phyloP scores from a whole-genome alignment of 345 rosid genomes.

The Eucalyptus pauciflora region DNA sequence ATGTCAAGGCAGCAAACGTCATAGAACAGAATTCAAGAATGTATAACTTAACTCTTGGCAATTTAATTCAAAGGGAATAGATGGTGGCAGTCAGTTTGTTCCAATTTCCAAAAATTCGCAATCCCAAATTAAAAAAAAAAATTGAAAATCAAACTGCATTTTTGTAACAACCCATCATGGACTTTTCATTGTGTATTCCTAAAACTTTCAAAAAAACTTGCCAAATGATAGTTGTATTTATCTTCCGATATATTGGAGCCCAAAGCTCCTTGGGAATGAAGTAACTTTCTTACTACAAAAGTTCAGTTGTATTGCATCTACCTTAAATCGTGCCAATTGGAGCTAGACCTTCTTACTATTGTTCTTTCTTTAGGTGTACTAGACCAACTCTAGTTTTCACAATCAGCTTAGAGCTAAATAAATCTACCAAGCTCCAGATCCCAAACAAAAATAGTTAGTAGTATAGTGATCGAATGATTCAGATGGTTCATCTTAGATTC shows the following conservation, averaged over 20 bases:
- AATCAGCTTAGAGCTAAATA: conserved; percentile 75
- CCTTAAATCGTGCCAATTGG: background rate
- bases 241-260: rapidly evolving
- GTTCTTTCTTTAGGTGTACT: conserved; percentile 80
- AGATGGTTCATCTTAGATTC: background rate
- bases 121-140: background rate
- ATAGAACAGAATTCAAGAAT: no score
- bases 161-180: no score
- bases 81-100: background rate
- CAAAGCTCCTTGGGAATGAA: no score
- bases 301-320: no score
- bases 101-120: background rate
- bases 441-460: background rate
- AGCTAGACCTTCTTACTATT: conserved; percentile 1
- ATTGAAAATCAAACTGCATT: no score
- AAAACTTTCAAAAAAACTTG: no score
- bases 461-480: background rate
- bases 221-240: no score
- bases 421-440: conserved; percentile 72
- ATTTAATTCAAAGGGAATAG: background rate
- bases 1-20: background rate
- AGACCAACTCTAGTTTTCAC: conserved; percentile 89
- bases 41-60: background rate
- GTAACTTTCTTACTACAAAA: no score
- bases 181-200: no score